Evolutionary conservation across 208 protist genomes (phyloP), one percentile per base, ranked within the genome.

Genomic region (Leishmania tropica): DNA sequence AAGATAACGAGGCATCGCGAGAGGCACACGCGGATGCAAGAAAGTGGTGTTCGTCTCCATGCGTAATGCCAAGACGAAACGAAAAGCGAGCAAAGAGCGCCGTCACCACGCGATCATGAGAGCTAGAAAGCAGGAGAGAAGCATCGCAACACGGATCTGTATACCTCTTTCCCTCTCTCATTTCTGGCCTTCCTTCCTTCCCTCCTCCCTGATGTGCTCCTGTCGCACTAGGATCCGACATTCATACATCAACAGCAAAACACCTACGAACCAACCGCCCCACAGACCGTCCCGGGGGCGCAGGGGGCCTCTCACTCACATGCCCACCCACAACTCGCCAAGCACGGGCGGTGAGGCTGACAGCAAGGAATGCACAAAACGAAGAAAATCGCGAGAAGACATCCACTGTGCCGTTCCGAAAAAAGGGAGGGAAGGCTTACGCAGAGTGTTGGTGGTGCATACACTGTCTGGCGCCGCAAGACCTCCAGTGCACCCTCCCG

Each of bases 161-260:
- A 6, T 7, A 19, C 8, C 4, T 53, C 24, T 5, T 10, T 35
- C 24, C 42, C 68, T 15, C 37, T 37, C 28, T 53, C 42, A 48
- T 40, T 47, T 37, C 37, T 3, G 3, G 35, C 19, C 40, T 45
- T 45, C 4, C 42, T 1, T 17, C 28, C 64, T 7, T 15, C 65
- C 65, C 37, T 17, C 37, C n/a, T 28, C 65, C 10, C 65, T 45
- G 31, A 1, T 19, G 19, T 35, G 42, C 68, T 35, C 68, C 48
- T 73, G 15, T 3, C 3, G 10, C 8, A 42, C 42, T 73, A 15
- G 42, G 37, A 47, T 47, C 68, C 13, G 65, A 19, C 15, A 51
- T 60, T 79, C 56, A 79, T 76, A 79, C 62, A 77, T 47, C 48
- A 75, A 53, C 24, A 28, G 45, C 28, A 54, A 64, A 74, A 60